Evolutionary conservation across 2,329 filamentous ascomycete genomes (phyloP).

Genomic region (Aspergillus pseudotamarii): DNA sequence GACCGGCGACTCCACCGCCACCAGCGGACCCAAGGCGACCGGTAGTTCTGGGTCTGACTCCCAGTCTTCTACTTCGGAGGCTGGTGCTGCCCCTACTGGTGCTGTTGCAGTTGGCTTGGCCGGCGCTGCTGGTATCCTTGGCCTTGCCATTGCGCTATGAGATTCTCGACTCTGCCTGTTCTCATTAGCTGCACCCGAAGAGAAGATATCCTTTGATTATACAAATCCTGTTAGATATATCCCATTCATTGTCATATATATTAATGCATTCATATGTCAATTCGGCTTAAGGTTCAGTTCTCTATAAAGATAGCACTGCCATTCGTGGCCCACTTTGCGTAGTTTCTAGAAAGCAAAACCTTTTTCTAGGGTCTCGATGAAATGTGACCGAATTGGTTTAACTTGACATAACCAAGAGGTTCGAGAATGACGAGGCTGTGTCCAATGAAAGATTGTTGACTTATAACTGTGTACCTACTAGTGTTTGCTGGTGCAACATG

Average conservation of each 20-base stretch:
- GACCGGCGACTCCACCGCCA: slow-evolving; percentile 1
- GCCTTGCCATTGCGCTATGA: slow-evolving; percentile 27
- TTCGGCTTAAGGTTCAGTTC: not conserved
- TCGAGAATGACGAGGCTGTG: not conserved
- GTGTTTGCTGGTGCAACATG: too few species aligned
- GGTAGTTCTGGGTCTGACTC: slow-evolving; percentile 2
- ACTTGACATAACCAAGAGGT: not conserved
- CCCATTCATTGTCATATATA: not conserved
- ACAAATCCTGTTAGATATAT: not conserved
- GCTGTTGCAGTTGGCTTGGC: slow-evolving; percentile 22
- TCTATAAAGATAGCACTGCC: not conserved
- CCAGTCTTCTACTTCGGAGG: slow-evolving; percentile 14
- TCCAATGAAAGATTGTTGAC: not conserved
- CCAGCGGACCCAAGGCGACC: slow-evolving; percentile 3
- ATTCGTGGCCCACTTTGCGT: not conserved
- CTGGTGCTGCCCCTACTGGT: slow-evolving; percentile 21
- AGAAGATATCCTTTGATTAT: not conserved
- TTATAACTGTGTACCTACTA: not conserved
- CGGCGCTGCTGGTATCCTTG: slow-evolving; percentile 26
- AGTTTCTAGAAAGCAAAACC: not conserved
- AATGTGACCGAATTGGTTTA: not conserved
- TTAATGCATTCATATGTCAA: not conserved
- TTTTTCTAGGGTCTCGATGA: not conserved
- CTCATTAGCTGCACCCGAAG: not conserved
- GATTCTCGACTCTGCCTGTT: not conserved